Evolutionary conservation across 2,329 filamentous ascomycete species (phyloP).

Genomic region (Colletotrichum tropicale): DNA sequence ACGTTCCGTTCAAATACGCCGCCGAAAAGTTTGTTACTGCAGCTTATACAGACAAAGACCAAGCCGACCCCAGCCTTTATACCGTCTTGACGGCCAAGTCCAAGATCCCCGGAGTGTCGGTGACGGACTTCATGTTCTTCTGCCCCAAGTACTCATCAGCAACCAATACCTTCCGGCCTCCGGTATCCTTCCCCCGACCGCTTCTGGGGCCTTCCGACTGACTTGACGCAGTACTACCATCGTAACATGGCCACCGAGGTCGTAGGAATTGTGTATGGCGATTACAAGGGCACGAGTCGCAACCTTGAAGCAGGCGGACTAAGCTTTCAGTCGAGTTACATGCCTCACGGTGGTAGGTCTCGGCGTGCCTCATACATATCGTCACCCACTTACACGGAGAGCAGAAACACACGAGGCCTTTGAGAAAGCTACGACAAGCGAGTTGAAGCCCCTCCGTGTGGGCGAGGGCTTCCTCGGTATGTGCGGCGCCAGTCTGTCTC

Average conservation of each 20-base stretch:
- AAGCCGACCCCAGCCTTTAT: constrained; percentile 67
- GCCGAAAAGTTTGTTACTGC: constrained; percentile 59
- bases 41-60: constrained; percentile 63
- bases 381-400: background rate
- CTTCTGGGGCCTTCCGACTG: background rate
- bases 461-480: constrained; percentile 27
- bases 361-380: constrained; percentile 1
- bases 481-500: background rate
- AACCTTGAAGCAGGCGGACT: constrained; percentile 31
- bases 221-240: constrained; percentile 53
- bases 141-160: constrained; percentile 66
- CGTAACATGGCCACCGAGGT: constrained; percentile 58
- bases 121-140: constrained; percentile 68
- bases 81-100: constrained; percentile 65
- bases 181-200: constrained; percentile 26
- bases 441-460: constrained; percentile 23
- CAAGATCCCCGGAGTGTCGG: constrained; percentile 53
- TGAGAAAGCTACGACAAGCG: constrained; percentile 21
- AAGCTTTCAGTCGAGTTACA: constrained; percentile 32
- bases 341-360: constrained; percentile 27
- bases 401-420: constrained; percentile 27
- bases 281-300: constrained; percentile 30
- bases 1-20: constrained; percentile 51
- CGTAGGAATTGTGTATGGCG: constrained; percentile 46
- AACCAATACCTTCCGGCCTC: constrained; percentile 60